Evolutionary conservation across 768 basidiomycete genomes (phyloP).

Genomic region (Piloderma croceum): DNA sequence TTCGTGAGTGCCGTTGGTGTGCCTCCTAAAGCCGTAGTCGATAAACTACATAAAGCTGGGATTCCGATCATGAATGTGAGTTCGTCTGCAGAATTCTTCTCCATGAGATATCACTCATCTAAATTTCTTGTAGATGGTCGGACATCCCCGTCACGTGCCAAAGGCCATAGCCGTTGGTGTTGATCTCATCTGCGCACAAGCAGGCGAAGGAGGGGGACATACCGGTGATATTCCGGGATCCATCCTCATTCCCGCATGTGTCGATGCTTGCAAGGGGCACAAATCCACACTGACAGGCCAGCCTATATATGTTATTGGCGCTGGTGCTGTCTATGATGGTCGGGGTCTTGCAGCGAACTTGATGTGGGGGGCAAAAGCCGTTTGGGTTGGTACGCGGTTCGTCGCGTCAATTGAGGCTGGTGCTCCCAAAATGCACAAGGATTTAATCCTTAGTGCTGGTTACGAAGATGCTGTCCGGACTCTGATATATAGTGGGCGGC

Average conservation of each 20-base stretch:
- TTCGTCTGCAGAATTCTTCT: background rate
- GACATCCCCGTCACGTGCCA: constrained; percentile 48
- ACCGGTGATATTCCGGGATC: constrained; percentile 34
- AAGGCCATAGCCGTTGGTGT: constrained; percentile 48
- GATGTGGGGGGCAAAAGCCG: constrained; percentile 32
- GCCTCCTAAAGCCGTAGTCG: constrained; percentile 53
- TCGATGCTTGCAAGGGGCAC: constrained; percentile 30
- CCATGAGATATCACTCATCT: background rate
- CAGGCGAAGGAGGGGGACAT: constrained; percentile 39
- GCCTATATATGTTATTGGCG: constrained; percentile 34
- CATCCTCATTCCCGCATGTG: constrained; percentile 35
- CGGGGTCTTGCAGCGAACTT: constrained; percentile 32
- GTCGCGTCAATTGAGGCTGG: constrained; percentile 31
- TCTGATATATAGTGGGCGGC: constrained; percentile 79
- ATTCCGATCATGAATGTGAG: constrained; percentile 50
- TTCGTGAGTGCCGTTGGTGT: constrained; percentile 59
- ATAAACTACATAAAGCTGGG: constrained; percentile 49
- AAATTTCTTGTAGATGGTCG: constrained; percentile 41
- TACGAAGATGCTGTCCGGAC: constrained; percentile 29
- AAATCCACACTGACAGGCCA: constrained; percentile 34
- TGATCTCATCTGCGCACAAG: constrained; percentile 59
- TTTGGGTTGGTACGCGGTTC: constrained; percentile 37
- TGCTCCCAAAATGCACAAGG: constrained; percentile 35
- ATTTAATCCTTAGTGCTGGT: constrained; percentile 13
- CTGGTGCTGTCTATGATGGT: constrained; percentile 38